Conservation (phyloP, 768 basidiomycete genomes). For the Paxillus involutus region DNA sequence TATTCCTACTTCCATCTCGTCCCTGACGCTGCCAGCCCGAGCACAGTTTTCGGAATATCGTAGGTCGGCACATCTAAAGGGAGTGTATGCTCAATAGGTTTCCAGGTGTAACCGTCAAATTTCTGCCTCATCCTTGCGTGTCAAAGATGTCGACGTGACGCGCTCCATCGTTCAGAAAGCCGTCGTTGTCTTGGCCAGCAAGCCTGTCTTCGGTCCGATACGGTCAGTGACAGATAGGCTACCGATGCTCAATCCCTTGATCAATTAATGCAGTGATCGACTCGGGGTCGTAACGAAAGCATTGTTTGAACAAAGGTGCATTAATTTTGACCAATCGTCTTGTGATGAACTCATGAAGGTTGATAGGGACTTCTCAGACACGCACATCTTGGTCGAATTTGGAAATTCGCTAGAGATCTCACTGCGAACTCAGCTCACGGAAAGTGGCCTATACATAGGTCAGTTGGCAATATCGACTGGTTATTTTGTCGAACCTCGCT, state of each 20-base stretch:
- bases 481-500: conserved; percentile 3
- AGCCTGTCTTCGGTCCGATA: conserved; percentile 92
- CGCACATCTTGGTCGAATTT: conserved; percentile 88
- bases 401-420: conserved; percentile 72
- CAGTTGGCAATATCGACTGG: conserved; percentile 20
- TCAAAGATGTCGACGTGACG: conserved; percentile 83
- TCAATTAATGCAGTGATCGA: conserved; percentile 64
- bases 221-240: conserved; percentile 44
- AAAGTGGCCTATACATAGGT: conserved; percentile 96
- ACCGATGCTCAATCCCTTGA: conserved; percentile 1
- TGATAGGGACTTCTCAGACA: conserved; percentile 81
- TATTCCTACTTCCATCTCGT: conserved; percentile 96
- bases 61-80: conserved; percentile 28
- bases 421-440: conserved; percentile 78
- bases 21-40: conserved; percentile 63
- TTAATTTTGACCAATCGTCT: neutral
- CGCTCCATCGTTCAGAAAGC: conserved; percentile 97
- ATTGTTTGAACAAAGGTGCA: conserved; percentile 78
- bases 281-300: conserved; percentile 93
- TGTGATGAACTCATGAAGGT: neutral
- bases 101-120: conserved; percentile 94
- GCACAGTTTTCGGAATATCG: conserved; percentile 96
- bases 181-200: conserved; percentile 88
- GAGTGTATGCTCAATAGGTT: conserved; percentile 1
- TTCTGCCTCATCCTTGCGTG: conserved; percentile 70